Evolutionary conservation across 805 yeast genomes (phyloP).

Genomic region (Starmera pachycereana): DNA sequence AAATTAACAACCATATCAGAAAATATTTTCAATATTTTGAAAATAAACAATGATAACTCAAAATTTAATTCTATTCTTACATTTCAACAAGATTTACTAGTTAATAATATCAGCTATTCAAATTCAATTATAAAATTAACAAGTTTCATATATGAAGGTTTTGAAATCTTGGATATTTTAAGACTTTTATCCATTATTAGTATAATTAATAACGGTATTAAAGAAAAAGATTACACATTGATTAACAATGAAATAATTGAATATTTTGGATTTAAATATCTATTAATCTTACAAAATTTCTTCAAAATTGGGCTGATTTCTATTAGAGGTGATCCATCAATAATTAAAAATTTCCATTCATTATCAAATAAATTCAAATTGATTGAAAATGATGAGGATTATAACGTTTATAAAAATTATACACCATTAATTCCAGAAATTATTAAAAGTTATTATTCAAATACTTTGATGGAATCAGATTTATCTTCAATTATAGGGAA

Average conservation of each 20-base stretch:
- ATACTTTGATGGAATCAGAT: conserved; percentile 29
- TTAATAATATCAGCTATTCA: conserved; percentile 35
- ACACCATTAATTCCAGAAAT: conserved; percentile 67
- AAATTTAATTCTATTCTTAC: conserved; percentile 38
- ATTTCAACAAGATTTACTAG: conserved; percentile 62
- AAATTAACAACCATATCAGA: conserved; percentile 73
- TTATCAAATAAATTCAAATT: conserved; percentile 34
- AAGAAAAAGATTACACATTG: conserved; percentile 47
- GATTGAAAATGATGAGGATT: conserved; percentile 27
- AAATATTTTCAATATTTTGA: conserved; percentile 38
- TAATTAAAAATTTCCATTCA: conserved; percentile 23
- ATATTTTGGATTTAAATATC: conserved; percentile 51
- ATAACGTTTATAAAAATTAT: conserved; percentile 64
- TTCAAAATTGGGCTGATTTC: conserved; percentile 34
- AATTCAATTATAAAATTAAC: conserved; percentile 27
- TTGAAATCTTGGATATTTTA: conserved; percentile 33
- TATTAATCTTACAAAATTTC: conserved; percentile 37
- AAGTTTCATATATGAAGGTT: conserved; percentile 39
- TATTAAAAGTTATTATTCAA: conserved; percentile 54
- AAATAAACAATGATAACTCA: conserved; percentile 14
- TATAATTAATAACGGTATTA: conserved; percentile 57
- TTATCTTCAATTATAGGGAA: conserved; percentile 26
- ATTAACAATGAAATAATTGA: conserved; percentile 48
- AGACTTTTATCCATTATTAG: conserved; percentile 49
- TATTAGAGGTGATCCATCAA: conserved; percentile 21